Evolutionary conservation across 768 basidiomycete species (phyloP).

Genomic region (Leucosporidium scottii): DNA sequence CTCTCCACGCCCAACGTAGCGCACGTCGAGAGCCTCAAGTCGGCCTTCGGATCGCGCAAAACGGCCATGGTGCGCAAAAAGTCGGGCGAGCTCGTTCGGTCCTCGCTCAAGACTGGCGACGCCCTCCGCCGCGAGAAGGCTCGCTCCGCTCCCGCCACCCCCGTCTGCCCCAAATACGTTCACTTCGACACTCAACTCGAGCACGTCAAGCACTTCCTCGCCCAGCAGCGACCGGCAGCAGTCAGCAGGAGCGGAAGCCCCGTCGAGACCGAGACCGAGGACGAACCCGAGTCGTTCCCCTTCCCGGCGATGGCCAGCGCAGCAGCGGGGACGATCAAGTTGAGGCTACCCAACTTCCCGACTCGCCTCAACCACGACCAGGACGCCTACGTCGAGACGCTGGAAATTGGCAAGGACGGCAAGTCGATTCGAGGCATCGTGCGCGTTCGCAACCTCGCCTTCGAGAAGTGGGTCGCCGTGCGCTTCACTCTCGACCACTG

Average conservation of each 20-base stretch:
- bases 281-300: slow-evolving; percentile 44
- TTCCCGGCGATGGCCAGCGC: slow-evolving; percentile 39
- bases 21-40: slow-evolving; percentile 4
- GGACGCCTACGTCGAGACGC: slow-evolving; percentile 44
- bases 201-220: slow-evolving; percentile 87
- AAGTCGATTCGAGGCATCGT: slow-evolving; percentile 62
- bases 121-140: slow-evolving; percentile 47
- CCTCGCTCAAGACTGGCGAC: slow-evolving; percentile 66
- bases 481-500: slow-evolving; percentile 90
- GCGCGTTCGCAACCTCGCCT: slow-evolving; percentile 76
- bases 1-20: slow-evolving; percentile 1
- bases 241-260: slow-evolving; percentile 88
- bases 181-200: slow-evolving; percentile 89
- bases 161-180: slow-evolving; percentile 68
- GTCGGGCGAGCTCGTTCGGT: slow-evolving; percentile 85
- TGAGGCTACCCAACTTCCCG: slow-evolving; percentile 66
- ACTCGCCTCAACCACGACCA: slow-evolving; percentile 38
- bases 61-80: slow-evolving; percentile 70
- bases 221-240: slow-evolving; percentile 89
- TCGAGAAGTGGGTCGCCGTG: slow-evolving; percentile 75
- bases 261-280: slow-evolving; percentile 51
- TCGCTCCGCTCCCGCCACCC: slow-evolving; percentile 69
- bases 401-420: slow-evolving; percentile 45
- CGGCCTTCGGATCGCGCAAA: slow-evolving; percentile 8
- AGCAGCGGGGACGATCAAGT: slow-evolving; percentile 43